These are phyloP conservation scores for Suillus alpinus DNA, from an alignment of 768 basidiomycete genomes.

Conservation along the genomic window DNA sequence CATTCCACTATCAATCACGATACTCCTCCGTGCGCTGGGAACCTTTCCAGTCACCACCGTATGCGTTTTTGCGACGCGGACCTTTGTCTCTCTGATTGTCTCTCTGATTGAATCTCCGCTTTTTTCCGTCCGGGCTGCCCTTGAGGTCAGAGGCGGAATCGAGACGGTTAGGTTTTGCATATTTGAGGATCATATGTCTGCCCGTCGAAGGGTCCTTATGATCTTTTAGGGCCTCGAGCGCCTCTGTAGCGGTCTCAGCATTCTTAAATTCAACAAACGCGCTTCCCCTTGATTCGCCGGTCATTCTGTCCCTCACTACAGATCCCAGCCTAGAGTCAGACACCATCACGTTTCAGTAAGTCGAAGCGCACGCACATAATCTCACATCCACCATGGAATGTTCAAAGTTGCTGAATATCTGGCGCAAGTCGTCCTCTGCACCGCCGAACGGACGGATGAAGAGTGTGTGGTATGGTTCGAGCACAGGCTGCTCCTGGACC, in stretches of 20 bases:
- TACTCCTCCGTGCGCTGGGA: background rate
- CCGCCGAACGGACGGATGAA: constrained; percentile 26
- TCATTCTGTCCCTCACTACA: constrained; percentile 34
- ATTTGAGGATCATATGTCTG: constrained; percentile 8
- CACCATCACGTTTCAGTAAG: background rate
- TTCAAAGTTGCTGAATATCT: constrained; percentile 20
- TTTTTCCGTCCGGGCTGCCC: background rate
- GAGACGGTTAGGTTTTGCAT: constrained; percentile 14
- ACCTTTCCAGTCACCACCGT: background rate
- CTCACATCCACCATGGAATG: constrained; percentile 28
- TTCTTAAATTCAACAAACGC: constrained; percentile 56
- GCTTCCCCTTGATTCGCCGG: constrained; percentile 26
- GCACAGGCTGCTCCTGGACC: background rate
- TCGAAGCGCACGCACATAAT: constrained; percentile 24
- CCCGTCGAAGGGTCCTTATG: constrained; percentile 5
- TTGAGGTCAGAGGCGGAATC: background rate
- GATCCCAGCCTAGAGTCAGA: background rate
- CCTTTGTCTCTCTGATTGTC: background rate
- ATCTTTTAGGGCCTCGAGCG: constrained; percentile 40
- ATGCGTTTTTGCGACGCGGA: background rate
- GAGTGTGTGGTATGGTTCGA: constrained; percentile 29
- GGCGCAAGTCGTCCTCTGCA: constrained; percentile 25
- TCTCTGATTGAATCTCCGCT: background rate
- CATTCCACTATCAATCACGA: background rate
- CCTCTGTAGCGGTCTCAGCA: constrained; percentile 46